Percentiles rank a stretch among this genome's conserved stretches.
Evolutionary conservation across 495 filamentous ascomycete genomes (phyloP).

Genomic region (Talaromyces trachyspermus): DNA sequence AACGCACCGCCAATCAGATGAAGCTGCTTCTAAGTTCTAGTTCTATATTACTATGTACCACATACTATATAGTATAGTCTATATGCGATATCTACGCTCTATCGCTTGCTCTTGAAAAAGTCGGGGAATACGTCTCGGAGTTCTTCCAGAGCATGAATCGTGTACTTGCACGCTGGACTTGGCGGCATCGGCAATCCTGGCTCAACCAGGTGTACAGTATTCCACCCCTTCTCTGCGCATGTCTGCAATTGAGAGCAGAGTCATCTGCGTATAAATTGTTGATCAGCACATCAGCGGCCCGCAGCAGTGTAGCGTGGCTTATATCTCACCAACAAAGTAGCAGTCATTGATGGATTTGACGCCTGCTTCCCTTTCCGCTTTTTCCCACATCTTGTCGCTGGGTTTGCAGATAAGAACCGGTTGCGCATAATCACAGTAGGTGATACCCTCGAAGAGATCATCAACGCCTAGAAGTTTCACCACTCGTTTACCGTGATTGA

Average conservation of each 20-base stretch:
- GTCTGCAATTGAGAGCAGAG: conserved; percentile 64
- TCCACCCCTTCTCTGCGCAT: conserved; percentile 69
- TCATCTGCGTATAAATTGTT: conserved; percentile 52
- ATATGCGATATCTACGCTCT: not conserved
- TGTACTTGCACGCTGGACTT: conserved; percentile 54
- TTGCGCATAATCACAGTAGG: conserved; percentile 77
- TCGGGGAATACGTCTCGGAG: conserved; percentile 66
- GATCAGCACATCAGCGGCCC: not conserved
- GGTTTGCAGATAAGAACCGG: conserved; percentile 78
- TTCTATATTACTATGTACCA: not conserved
- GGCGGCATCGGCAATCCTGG: conserved; percentile 51
- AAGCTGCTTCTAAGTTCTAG: not conserved
- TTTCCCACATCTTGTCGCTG: conserved; percentile 71
- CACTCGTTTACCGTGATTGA: conserved; percentile 79
- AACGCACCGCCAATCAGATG: conserved; percentile 5
- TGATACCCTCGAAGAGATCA: conserved; percentile 86
- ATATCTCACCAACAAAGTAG: conserved; percentile 73
- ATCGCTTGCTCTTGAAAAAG: conserved; percentile 51
- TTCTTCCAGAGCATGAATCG: conserved; percentile 65
- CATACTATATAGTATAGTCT: not conserved
- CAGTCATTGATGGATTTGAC: conserved; percentile 53
- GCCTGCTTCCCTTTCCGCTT: conserved; percentile 60
- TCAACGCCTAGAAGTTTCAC: conserved; percentile 73
- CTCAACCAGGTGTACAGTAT: conserved; percentile 73
- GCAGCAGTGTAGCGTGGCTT: not conserved